Evolutionary conservation across 2,329 filamentous ascomycete genomes (phyloP).

Genomic region (Raffaelea arxii): DNA sequence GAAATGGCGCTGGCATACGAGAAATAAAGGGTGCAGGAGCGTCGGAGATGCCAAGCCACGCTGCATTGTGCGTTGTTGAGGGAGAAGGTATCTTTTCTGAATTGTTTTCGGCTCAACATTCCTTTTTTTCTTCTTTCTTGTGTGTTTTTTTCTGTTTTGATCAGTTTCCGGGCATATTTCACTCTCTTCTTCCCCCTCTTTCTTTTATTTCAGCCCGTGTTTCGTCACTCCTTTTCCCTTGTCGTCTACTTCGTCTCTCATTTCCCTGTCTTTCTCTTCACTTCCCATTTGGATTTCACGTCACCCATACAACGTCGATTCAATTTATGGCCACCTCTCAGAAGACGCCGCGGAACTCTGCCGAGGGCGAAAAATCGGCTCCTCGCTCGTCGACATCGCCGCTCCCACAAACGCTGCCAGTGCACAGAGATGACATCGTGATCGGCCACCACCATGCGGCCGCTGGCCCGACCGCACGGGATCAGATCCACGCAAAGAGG

Average conservation of each 20-base stretch:
- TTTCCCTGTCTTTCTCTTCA: slow-evolving; percentile 1
- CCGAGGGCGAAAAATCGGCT: slow-evolving; percentile 3
- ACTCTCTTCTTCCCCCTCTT: not conserved
- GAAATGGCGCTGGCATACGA: no score
- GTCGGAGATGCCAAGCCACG: no score
- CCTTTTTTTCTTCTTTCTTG: not conserved
- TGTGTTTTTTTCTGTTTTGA: not conserved
- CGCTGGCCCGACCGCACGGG: not conserved
- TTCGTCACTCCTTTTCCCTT: not conserved
- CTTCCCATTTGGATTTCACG: no score
- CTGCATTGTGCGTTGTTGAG: not conserved
- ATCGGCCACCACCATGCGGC: not conserved
- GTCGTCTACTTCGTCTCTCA: not conserved
- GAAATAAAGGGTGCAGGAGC: no score
- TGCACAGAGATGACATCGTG: slow-evolving; percentile 4
- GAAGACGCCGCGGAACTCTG: not conserved
- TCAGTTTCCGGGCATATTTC: not conserved
- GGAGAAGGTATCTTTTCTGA: no score
- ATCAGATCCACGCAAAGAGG: not conserved
- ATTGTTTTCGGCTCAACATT: not conserved
- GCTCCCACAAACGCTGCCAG: not conserved
- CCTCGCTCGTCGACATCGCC: not conserved
- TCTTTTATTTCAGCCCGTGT: not conserved
- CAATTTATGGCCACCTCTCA: no score
- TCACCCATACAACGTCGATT: no score